Conservation (phyloP, 768 basidiomycete genomes). For the Agaricus sinodeliciosus region DNA sequence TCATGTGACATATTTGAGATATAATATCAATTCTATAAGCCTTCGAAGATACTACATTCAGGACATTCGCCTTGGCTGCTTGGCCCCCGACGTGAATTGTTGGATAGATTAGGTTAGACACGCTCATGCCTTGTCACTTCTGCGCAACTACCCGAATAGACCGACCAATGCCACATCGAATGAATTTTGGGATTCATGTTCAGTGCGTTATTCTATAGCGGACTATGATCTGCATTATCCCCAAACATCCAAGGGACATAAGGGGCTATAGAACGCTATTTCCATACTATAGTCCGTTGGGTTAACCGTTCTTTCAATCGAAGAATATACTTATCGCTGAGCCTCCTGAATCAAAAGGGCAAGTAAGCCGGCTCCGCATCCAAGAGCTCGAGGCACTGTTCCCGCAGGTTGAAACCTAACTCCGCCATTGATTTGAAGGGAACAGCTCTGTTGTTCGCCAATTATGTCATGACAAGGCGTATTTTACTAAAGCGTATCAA, state of each 20-base stretch:
- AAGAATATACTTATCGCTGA: not conserved
- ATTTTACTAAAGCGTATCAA: no score
- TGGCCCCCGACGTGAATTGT: no score
- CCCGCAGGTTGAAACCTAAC: slow-evolving; percentile 4
- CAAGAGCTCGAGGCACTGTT: not conserved
- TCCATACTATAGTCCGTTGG: not conserved
- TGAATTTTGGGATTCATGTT: not conserved
- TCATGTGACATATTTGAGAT: not conserved
- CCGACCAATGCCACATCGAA: not conserved
- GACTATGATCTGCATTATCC: not conserved
- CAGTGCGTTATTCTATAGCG: not conserved
- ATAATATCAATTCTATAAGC: no score
- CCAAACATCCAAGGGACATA: not conserved
- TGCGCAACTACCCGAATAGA: not conserved
- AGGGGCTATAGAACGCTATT: not conserved
- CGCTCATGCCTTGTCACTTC: not conserved
- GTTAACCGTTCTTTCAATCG: not conserved
- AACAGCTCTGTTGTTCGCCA: no score
- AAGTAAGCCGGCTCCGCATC: not conserved
- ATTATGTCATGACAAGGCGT: no score
- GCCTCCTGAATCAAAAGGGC: not conserved
- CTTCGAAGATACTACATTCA: no score
- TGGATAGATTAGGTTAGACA: no score
- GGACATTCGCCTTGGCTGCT: no score
- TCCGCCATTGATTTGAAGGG: slow-evolving; percentile 2